Evolutionary conservation across 2,329 filamentous ascomycete genomes (phyloP).

Genomic region (Pezicula radicicola): DNA sequence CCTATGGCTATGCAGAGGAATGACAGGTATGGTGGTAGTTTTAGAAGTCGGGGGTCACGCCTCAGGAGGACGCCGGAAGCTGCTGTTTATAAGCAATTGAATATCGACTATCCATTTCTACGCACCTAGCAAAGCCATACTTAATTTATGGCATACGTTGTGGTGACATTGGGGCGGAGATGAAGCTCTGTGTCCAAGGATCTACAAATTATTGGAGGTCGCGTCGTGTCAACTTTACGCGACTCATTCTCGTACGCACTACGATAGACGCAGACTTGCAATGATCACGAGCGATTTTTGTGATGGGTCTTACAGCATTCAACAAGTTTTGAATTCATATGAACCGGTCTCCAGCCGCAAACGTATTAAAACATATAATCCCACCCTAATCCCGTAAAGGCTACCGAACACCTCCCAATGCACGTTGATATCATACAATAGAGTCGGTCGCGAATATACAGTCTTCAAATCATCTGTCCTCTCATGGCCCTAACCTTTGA

Average conservation of each 20-base stretch:
- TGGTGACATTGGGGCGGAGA: background rate
- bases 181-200: background rate
- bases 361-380: background rate
- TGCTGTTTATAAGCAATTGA: slow-evolving; percentile 11
- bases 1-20: slow-evolving; percentile 81
- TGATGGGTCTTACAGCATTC: too few species aligned
- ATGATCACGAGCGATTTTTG: too few species aligned
- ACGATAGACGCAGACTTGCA: background rate
- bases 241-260: background rate
- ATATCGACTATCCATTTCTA: background rate
- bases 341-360: background rate
- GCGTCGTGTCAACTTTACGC: background rate
- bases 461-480: background rate
- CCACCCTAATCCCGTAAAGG: background rate
- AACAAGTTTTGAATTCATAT: too few species aligned
- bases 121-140: background rate
- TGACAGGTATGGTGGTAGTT: slow-evolving; percentile 84
- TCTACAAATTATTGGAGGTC: background rate
- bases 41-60: slow-evolving; percentile 76
- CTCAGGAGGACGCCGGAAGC: slow-evolving; percentile 66
- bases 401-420: slow-evolving; percentile 19
- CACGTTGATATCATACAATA: slow-evolving; percentile 17
- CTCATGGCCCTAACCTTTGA: slow-evolving; percentile 68
- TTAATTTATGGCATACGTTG: background rate
- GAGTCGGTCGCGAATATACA: slow-evolving; percentile 6